Evolutionary conservation across 108 stramenopile species (phyloP), one percentile per base, ranked within the genome.

Genomic region (Fragilaria crotonensis): DNA sequence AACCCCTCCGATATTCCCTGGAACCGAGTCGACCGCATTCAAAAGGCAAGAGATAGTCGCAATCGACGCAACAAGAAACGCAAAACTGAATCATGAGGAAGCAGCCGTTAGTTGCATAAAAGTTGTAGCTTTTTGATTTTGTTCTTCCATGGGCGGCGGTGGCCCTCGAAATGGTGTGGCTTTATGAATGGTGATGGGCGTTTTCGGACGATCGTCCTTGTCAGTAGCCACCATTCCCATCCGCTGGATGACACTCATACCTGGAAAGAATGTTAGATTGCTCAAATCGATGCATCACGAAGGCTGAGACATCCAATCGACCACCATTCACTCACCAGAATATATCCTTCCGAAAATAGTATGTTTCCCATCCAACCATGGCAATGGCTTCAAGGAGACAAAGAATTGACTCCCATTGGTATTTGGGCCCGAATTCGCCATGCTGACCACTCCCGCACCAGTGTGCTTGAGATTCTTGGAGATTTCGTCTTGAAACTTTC

Each of bases 401-500:
- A 97, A 99, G 67, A 99, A 99, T 68, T 99, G 94, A 11, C 82
- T 70, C 54, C 58, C n/a, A 66, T 95, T 95, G 17, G 90, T 95
- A 67, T 87, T 81, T 7, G 82, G 84, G 50, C 95, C 96, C 54
- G 83, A 89, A 57, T 97, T 97, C 44, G 97, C 97, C 93, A 97
- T 95, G 51, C 82, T 78, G 7, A 97, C 68, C 33, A 93, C 69
- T 20, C 98, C 98, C 11, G 36, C 36, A 41, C 33, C 98, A 58
- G 31, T 76, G 77, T 52, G 91, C 95, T 52, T 98, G 96, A 30
- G 55, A 64, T 60, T 89, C 84, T 32, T 94, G 81, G 18, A 79
- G 84, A 76, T 96, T 51, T 97, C 96, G 58, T 98, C 98, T 21
- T 80, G 80, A 63, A 98, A 96, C 7, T 77, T 70, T 27, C 90